A percentile compares a stretch with the other conserved stretches of the same genome.
phyloP scores from a whole-genome alignment of 164 flowering plant genomes.

The Kalanchoe fedtschenkoi region DNA sequence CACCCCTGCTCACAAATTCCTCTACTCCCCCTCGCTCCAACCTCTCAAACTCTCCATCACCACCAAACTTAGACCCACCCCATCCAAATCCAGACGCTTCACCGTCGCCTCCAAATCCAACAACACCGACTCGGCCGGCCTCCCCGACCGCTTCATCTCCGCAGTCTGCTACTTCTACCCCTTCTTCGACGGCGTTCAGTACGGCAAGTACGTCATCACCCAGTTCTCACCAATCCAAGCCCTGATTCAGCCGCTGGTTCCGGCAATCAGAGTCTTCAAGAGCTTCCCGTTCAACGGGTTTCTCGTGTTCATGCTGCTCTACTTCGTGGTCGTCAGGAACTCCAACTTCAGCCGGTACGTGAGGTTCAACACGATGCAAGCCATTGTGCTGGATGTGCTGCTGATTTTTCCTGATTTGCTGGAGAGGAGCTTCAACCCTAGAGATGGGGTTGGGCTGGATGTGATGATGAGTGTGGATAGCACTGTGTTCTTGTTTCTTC shows the following conservation, averaged over 20 bases:
- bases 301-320: slow-evolving; percentile 67
- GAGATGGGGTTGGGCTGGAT: slow-evolving; percentile 75
- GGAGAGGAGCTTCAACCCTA: slow-evolving; percentile 70
- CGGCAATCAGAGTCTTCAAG: slow-evolving; percentile 72
- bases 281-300: slow-evolving; percentile 90
- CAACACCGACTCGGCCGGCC: slow-evolving; percentile 32
- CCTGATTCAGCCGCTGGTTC: slow-evolving; percentile 62
- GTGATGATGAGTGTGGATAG: slow-evolving; percentile 91
- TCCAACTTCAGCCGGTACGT: slow-evolving; percentile 79
- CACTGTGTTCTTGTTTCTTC: slow-evolving; percentile 77
- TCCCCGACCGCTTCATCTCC: slow-evolving; percentile 75
- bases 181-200: slow-evolving; percentile 84
- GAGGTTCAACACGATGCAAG: slow-evolving; percentile 97
- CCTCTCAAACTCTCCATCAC: slow-evolving; percentile 14
- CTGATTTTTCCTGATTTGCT: slow-evolving; percentile 83
- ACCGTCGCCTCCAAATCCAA: slow-evolving; percentile 28
- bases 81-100: not conserved
- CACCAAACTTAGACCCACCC: not conserved
- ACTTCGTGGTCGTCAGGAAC: slow-evolving; percentile 83
- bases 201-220: slow-evolving; percentile 72
- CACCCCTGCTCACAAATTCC: slow-evolving; percentile 10
- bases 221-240: slow-evolving; percentile 64
- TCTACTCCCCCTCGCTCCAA: not conserved
- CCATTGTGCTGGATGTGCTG: slow-evolving; percentile 83
- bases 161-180: slow-evolving; percentile 89